These are phyloP conservation scores for Kalmanozyma brasiliensis DNA, from an alignment of 1,284 basidiomycete species.

Conservation along the genomic window DNA sequence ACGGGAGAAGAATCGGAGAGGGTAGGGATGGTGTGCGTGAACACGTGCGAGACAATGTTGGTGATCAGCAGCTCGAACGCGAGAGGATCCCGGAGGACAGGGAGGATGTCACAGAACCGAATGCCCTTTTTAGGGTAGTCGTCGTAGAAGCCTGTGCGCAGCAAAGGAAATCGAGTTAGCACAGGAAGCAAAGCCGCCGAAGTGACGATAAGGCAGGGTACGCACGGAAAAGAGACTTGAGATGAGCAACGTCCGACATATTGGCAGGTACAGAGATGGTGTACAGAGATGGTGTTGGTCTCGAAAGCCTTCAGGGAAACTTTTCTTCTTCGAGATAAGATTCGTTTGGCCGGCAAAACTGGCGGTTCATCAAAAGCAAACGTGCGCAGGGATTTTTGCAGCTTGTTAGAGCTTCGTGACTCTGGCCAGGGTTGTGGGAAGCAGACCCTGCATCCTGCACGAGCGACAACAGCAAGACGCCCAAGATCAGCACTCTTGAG, in stretches of 20 bases:
- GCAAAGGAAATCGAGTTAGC: background rate
- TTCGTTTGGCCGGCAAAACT: too few species aligned
- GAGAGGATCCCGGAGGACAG: conserved; percentile 66
- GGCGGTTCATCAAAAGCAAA: too few species aligned
- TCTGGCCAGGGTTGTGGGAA: too few species aligned
- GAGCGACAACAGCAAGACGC: too few species aligned
- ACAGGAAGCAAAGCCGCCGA: background rate
- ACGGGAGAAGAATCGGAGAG: conserved; percentile 61
- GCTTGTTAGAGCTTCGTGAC: too few species aligned
- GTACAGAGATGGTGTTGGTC: conserved; percentile 6
- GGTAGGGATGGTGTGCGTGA: conserved; percentile 76
- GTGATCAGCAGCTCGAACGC: conserved; percentile 79
- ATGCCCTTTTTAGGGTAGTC: conserved; percentile 67
- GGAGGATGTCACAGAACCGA: conserved; percentile 67
- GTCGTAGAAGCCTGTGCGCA: conserved; percentile 56
- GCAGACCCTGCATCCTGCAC: too few species aligned
- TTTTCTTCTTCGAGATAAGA: too few species aligned
- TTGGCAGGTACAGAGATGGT: background rate
- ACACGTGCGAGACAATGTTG: conserved; percentile 86
- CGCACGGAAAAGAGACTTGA: conserved; percentile 59
- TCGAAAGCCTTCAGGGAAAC: conserved; percentile 1
- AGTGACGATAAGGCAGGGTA: too few species aligned
- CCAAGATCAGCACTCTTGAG: too few species aligned
- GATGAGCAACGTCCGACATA: conserved; percentile 59
- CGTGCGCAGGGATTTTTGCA: background rate